Conservation (phyloP, 2,329 filamentous ascomycete genomes). For the Penicillium hordei region DNA sequence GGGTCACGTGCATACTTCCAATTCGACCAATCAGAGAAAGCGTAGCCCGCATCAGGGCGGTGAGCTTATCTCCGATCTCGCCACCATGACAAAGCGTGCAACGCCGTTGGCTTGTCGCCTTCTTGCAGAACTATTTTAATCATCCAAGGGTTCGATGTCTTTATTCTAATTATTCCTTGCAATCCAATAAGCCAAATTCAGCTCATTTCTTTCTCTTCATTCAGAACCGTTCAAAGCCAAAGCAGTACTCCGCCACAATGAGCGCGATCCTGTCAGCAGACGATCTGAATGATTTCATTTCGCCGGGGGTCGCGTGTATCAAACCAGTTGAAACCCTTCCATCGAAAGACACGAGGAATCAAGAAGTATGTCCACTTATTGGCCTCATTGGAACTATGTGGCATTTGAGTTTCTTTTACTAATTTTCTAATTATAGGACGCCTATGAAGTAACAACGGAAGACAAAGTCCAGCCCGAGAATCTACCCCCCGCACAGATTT, state of each 20-base stretch:
- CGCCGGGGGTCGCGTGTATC: conserved; percentile 94
- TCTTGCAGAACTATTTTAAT: conserved; percentile 9
- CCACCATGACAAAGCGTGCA: conserved; percentile 37
- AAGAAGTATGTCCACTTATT: conserved; percentile 40
- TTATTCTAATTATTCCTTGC: neutral
- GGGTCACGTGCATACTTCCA: neutral
- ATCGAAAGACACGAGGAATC: conserved; percentile 52
- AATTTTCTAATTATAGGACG: conserved; percentile 45
- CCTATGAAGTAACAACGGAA: conserved; percentile 90
- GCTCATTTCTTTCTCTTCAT: neutral
- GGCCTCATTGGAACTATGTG: conserved; percentile 1
- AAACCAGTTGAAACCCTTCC: conserved; percentile 95
- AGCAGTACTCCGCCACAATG: conserved; percentile 57
- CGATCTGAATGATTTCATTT: conserved; percentile 98
- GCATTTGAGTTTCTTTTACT: conserved; percentile 14
- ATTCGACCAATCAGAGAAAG: neutral
- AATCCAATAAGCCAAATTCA: neutral
- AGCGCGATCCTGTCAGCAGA: conserved; percentile 96
- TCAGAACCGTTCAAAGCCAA: conserved; percentile 13
- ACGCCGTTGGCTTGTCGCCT: conserved; percentile 17
- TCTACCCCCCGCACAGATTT: conserved; percentile 80
- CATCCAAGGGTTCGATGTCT: neutral
- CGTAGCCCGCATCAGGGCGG: conserved; percentile 17
- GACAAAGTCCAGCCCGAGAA: conserved; percentile 64
- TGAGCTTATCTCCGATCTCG: conserved; percentile 36